Conservation (phyloP, 2,329 filamentous ascomycete species). For the Corniculantispora saksenae region DNA sequence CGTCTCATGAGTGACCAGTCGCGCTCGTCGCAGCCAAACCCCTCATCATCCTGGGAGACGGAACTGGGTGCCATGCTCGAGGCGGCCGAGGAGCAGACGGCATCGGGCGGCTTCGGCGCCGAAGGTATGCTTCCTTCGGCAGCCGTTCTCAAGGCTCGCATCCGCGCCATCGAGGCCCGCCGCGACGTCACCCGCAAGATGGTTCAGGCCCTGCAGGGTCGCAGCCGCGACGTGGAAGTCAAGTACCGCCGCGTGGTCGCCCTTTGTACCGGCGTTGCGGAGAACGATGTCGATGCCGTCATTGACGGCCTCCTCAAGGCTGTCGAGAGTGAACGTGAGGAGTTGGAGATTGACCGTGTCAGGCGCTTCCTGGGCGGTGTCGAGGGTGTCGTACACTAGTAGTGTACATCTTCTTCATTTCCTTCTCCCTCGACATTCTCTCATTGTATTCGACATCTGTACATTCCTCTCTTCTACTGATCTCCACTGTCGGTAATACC, state of each 20-base stretch:
- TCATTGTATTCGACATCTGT: not conserved
- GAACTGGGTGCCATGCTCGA: slow-evolving; percentile 52
- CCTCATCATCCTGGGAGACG: slow-evolving; percentile 53
- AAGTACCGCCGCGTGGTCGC: slow-evolving; percentile 88
- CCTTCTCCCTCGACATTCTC: not conserved
- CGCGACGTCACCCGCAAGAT: slow-evolving; percentile 68
- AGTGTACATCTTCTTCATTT: slow-evolving; percentile 6
- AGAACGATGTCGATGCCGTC: slow-evolving; percentile 76
- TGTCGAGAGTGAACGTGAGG: slow-evolving; percentile 81
- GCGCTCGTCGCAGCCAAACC: slow-evolving; percentile 45
- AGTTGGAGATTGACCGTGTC: slow-evolving; percentile 75
- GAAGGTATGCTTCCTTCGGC: slow-evolving; percentile 56
- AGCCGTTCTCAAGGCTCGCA: slow-evolving; percentile 63
- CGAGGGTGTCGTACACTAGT: slow-evolving; percentile 58
- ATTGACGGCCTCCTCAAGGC: slow-evolving; percentile 80
- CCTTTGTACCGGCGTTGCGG: slow-evolving; percentile 78
- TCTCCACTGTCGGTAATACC: not conserved
- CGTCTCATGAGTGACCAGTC: slow-evolving; percentile 45
- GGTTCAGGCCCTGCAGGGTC: slow-evolving; percentile 70
- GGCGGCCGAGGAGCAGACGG: slow-evolving; percentile 38
- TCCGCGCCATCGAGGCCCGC: slow-evolving; percentile 69
- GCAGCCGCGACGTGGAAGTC: slow-evolving; percentile 79
- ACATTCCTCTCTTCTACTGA: not conserved
- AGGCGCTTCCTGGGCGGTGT: slow-evolving; percentile 79
- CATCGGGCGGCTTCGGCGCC: slow-evolving; percentile 36